Percentiles rank a stretch among this genome's conserved stretches.
Conservation (phyloP, 2,329 filamentous ascomycete genomes). For the Thelonectria rubi region DNA sequence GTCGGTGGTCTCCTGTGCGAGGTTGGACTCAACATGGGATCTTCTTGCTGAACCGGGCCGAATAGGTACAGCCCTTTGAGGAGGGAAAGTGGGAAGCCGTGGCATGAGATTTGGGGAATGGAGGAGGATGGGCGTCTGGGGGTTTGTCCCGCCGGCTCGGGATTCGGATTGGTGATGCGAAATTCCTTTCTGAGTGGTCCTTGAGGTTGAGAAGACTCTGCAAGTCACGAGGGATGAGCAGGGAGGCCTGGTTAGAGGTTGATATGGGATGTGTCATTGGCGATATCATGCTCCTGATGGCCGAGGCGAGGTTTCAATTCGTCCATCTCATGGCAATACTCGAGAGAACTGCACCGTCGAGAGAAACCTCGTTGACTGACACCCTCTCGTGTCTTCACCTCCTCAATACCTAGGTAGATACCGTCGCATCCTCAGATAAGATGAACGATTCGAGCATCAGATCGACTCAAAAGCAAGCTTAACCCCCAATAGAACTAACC, state of each 20-base stretch:
- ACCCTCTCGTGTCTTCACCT: background rate
- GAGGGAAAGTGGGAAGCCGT: background rate
- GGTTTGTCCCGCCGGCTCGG: background rate
- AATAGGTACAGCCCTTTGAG: slow-evolving; percentile 5
- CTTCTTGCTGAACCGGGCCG: slow-evolving; percentile 10
- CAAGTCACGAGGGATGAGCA: background rate
- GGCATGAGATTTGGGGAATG: slow-evolving; percentile 5
- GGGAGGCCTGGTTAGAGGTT: background rate
- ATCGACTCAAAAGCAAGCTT: background rate
- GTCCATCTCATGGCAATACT: background rate
- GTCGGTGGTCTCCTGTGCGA: background rate
- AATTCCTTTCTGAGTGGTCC: background rate
- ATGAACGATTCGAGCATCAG: background rate
- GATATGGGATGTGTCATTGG: background rate
- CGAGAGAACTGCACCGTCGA: too few species aligned
- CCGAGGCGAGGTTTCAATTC: too few species aligned
- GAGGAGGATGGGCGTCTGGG: background rate
- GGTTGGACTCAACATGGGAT: background rate
- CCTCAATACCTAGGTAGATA: background rate
- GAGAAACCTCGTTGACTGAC: too few species aligned
- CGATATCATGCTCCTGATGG: background rate
- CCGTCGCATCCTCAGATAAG: background rate
- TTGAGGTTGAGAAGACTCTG: background rate
- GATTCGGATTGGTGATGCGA: background rate
- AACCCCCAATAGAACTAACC: background rate